These are phyloP conservation scores for Amanita thiersii DNA, from an alignment of 768 basidiomycete genomes.

Conservation along the genomic window DNA sequence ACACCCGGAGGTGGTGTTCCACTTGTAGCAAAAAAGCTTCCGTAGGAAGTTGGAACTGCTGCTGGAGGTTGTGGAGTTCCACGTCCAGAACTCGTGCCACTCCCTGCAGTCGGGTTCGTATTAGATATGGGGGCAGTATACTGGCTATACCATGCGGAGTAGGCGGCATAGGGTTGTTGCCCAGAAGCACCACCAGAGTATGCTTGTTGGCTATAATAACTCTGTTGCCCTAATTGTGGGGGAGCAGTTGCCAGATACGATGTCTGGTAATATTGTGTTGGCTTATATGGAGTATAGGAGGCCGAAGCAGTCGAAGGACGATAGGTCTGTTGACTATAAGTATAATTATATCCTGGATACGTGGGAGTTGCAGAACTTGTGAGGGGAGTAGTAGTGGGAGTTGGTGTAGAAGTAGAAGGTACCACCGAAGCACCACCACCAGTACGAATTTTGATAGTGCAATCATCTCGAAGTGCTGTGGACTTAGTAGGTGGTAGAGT, in stretches of 20 bases:
- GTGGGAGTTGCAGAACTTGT: slow-evolving; percentile 18
- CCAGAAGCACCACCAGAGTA: slow-evolving; percentile 21
- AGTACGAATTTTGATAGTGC: slow-evolving; percentile 55
- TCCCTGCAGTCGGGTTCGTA: slow-evolving; percentile 12
- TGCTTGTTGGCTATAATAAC: slow-evolving; percentile 26
- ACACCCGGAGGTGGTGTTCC: slow-evolving; percentile 4
- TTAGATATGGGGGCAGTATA: slow-evolving; percentile 15
- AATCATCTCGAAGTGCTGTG: slow-evolving; percentile 66
- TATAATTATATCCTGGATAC: slow-evolving; percentile 28
- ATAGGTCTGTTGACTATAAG: slow-evolving; percentile 15
- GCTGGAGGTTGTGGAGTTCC: slow-evolving; percentile 35
- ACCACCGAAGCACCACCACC: slow-evolving; percentile 25
- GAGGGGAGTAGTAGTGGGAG: slow-evolving; percentile 18
- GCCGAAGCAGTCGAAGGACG: slow-evolving; percentile 14
- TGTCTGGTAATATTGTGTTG: slow-evolving; percentile 25
- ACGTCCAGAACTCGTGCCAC: slow-evolving; percentile 23
- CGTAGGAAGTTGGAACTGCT: slow-evolving; percentile 15
- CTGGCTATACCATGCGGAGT: slow-evolving; percentile 25
- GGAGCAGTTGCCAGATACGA: slow-evolving; percentile 17
- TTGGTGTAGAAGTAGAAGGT: slow-evolving; percentile 23
- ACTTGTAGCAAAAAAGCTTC: slow-evolving; percentile 16
- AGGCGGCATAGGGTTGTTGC: slow-evolving; percentile 27
- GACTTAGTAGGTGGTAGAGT: slow-evolving; percentile 51
- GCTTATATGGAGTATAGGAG: slow-evolving; percentile 27
- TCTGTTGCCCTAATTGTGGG: slow-evolving; percentile 19